Base-by-base conservation (phyloP, 495 filamentous ascomycete genomes). In the Penicillium goetzii region DNA sequence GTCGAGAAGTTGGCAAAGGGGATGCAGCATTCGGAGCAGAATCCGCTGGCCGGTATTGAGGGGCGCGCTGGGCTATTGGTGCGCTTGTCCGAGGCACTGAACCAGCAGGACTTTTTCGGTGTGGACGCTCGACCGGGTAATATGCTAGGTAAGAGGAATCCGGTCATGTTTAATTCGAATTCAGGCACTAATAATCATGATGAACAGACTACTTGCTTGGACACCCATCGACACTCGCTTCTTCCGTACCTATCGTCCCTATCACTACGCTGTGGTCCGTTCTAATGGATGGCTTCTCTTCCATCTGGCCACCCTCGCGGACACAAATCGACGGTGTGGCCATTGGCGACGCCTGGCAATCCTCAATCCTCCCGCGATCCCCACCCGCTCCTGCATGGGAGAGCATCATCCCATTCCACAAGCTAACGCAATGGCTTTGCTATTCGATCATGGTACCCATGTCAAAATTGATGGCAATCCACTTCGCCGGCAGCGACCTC, bases 271-370 rank as follows among this genome's bases (percentile, higher is more conserved):
- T 99, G 1, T 99, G 95, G 95, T 83, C 85, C 54, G 86, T 92
- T 14, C 83, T 99, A 0, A 96, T 96, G 86, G 88, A 94, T 62
- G 92, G 95, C 1, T 84, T 99, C 3, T 83, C 87, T 9, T 82
- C 88, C 1, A 93, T 98, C 74, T 99, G 95, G 95, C 96, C 96
- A 0, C 75, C 88, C 0, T 93, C 92, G 0, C 85, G 96, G 45
- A 97, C 94, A 6, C 88, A 90, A 64, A 89, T 99, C 65, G 92
- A 97, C 70, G 92, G 92, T 6, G 82, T 93, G 33, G 87, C 92
- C 0, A 88, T 99, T 54, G 95, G 95, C 47, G 95, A 99, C 72
- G 95, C 96, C 30, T 99, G 95, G 95, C 89, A 88, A 0, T 97
- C 92, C 74, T 89, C 88, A 36, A 84, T 87, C 51, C 88, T 98